Evolutionary conservation across 352 stramenopile genomes (phyloP), one percentile per base, ranked within the genome.

Genomic region (Pythium sp.): DNA sequence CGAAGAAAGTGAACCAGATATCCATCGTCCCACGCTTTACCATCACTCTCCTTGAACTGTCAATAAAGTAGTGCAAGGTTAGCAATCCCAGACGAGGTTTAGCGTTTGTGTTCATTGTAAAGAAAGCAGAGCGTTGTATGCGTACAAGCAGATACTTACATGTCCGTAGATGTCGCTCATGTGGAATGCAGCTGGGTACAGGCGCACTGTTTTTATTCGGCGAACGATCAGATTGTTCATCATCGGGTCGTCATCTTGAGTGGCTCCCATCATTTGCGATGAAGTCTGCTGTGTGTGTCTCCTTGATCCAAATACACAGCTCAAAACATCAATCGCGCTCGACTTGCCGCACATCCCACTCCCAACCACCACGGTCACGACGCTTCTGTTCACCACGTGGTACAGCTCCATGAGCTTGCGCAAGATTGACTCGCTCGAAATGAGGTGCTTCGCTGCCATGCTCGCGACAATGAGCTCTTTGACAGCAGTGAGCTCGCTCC

Each of bases 321-420:
- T 71, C 0, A 91, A 46, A 4, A 86, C 58, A 12, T 72, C 72
- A 18, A 91, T 76, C 18, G 78, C 77, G 12, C 72, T 91, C 15
- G 85, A 88, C 68, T 93, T 91, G 2, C 85, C 85, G 24, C 72
- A 86, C 26, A 78, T 72, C 0, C 73, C 76, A n/a, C 62, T 68
- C 11, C 85, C 85, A 34, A 84, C 76, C 0, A 90, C 62, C n/a
- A 90, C 66, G 14, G 75, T 82, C 22, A 90, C 58, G 5, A 80
- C 68, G 3, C 72, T 72, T 20, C 65, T 71, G 26, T 43, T 72
- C 9, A 82, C 71, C 15, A 90, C 58, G 49, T 87, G 73, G 43
- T 89, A 83, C n/a, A 90, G 26, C 24, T 93, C 82, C 26, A 86
- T 57, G 6, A 90, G 38, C 69, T 91, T 93, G 1, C 82, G 72